A percentile compares a stretch with the other conserved stretches of the same genome.
Evolutionary conservation across 2,329 filamentous ascomycete species (phyloP).

Genomic region (Fusarium staphyleae): DNA sequence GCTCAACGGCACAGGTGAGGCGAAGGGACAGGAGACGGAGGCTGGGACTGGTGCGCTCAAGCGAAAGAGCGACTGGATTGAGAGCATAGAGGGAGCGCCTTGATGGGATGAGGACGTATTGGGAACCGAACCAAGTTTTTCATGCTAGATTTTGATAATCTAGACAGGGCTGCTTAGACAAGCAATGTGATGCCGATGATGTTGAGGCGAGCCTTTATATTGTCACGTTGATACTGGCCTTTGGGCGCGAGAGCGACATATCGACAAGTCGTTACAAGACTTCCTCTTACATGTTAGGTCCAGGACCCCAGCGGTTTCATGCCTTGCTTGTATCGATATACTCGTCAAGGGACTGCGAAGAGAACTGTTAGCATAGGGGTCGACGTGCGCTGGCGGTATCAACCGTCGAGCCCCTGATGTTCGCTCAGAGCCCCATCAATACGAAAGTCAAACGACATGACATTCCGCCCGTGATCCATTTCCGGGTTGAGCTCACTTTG

Average conservation of each 20-base stretch:
- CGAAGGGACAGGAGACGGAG: conserved; percentile 7
- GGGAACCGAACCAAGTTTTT: conserved; percentile 17
- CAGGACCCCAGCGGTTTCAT: no score
- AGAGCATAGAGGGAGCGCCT: conserved; percentile 26
- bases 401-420: no score
- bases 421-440: not conserved
- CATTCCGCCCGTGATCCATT: not conserved
- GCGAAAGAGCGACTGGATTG: conserved; percentile 50
- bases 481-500: not conserved
- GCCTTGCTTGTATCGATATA: no score
- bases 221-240: no score
- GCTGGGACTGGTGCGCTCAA: conserved; percentile 41
- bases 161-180: conserved; percentile 17
- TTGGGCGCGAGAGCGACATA: no score
- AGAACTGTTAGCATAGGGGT: no score
- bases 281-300: no score
- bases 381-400: no score
- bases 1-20: conserved; percentile 22
- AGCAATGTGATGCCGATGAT: not conserved
- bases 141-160: not conserved
- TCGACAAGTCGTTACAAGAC: no score
- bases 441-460: conserved; percentile 6
- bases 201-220: no score
- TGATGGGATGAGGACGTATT: conserved; percentile 6
- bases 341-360: no score